Evolutionary conservation across 495 filamentous ascomycete genomes (phyloP).

Genomic region (Achaetomiella virescens): DNA sequence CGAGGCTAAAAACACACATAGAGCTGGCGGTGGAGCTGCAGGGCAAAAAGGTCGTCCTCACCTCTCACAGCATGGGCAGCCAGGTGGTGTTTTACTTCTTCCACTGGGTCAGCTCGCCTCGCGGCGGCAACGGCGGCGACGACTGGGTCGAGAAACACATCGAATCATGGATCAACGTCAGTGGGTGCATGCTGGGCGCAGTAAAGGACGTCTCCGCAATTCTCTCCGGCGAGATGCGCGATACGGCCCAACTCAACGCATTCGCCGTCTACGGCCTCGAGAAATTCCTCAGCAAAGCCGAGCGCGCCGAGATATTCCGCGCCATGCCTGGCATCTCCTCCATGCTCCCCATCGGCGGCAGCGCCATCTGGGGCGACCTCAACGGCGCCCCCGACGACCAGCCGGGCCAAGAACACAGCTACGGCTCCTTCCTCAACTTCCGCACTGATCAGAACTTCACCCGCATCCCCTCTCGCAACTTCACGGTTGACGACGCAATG

Average conservation of each 20-base stretch:
- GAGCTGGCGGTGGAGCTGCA: constrained; percentile 66
- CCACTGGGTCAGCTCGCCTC: constrained; percentile 85
- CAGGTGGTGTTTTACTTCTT: constrained; percentile 96
- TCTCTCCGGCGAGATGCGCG: constrained; percentile 94
- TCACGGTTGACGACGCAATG: constrained; percentile 73
- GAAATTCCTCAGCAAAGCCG: constrained; percentile 84
- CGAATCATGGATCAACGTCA: constrained; percentile 96
- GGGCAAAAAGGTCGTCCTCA: constrained; percentile 74
- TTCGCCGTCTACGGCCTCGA: constrained; percentile 97
- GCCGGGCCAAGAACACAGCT: constrained; percentile 63
- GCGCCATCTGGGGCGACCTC: constrained; percentile 87
- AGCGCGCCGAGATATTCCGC: constrained; percentile 89
- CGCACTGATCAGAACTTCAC: constrained; percentile 53
- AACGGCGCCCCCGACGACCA: constrained; percentile 86
- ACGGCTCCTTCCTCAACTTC: constrained; percentile 82
- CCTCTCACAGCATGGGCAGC: constrained; percentile 94
- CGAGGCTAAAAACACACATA: constrained; percentile 79
- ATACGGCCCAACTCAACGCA: constrained; percentile 94
- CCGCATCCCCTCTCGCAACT: constrained; percentile 52
- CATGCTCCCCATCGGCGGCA: constrained; percentile 94
- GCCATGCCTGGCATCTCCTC: constrained; percentile 95
- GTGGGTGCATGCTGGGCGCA: constrained; percentile 94
- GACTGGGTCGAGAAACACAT: constrained; percentile 88
- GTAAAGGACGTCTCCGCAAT: constrained; percentile 87
- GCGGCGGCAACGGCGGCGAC: constrained; percentile 72